A percentile compares a stretch with the other conserved stretches of the same genome.
These are phyloP conservation scores for Populus deltoides DNA, from an alignment of 345 rosid genomes.

Conservation along the genomic window DNA sequence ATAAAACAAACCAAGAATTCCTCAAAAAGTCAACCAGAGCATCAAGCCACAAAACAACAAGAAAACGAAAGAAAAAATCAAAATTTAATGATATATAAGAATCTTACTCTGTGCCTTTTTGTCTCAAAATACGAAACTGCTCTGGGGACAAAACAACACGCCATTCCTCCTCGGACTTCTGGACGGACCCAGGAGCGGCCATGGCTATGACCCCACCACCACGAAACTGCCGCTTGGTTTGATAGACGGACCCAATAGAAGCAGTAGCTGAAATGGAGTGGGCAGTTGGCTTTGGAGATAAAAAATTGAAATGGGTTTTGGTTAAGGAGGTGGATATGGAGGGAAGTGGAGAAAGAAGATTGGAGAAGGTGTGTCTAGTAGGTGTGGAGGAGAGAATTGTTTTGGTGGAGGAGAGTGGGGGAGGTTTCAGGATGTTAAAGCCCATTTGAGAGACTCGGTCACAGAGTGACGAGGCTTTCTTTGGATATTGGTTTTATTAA, in stretches of 20 bases:
- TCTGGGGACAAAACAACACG: conserved; percentile 76
- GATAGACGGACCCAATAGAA: conserved; percentile 15
- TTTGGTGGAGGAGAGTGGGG: conserved; percentile 36
- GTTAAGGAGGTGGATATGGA: background rate
- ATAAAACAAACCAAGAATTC: background rate
- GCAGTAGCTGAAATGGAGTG: conserved; percentile 24
- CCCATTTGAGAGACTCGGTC: conserved; percentile 29
- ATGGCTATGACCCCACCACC: conserved; percentile 48
- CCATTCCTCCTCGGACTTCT: conserved; percentile 92
- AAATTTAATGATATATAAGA: background rate
- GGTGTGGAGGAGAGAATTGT: conserved; percentile 2
- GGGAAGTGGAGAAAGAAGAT: background rate
- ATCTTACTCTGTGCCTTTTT: conserved; percentile 84
- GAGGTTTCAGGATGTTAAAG: conserved; percentile 31
- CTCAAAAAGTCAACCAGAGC: background rate
- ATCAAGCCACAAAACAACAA: background rate
- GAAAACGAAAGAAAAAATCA: background rate
- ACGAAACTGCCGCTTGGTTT: conserved; percentile 40
- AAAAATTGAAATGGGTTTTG: conserved; percentile 11
- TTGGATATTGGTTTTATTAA: background rate
- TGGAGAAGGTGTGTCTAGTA: background rate
- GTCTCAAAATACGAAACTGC: conserved; percentile 76
- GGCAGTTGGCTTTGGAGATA: background rate
- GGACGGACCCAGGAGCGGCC: conserved; percentile 58
- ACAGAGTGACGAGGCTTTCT: too few relatives aligned